Conservation (phyloP, 768 basidiomycete species). For the Leccinum truebloodii region DNA sequence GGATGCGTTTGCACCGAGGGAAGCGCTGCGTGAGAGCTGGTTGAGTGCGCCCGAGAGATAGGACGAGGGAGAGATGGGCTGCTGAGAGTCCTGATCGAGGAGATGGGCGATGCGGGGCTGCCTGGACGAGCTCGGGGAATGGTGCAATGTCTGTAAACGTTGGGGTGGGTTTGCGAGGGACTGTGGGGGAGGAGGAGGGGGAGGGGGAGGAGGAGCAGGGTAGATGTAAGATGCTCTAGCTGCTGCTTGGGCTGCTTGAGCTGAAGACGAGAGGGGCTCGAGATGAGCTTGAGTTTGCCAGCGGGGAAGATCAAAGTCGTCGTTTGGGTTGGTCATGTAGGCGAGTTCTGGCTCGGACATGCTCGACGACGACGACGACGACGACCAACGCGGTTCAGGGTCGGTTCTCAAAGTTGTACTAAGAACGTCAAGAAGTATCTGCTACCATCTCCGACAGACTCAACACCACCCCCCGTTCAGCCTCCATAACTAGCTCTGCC, state of each 20-base stretch:
- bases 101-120: constrained; percentile 68
- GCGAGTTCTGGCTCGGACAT: constrained; percentile 78
- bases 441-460: constrained; percentile 6
- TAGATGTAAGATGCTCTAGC: constrained; percentile 56
- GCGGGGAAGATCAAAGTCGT: constrained; percentile 73
- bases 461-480: constrained; percentile 61
- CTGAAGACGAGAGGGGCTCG: constrained; percentile 55
- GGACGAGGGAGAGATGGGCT: constrained; percentile 42
- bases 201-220: constrained; percentile 39
- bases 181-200: constrained; percentile 39
- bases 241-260: constrained; percentile 55
- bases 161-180: constrained; percentile 38
- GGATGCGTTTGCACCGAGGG: constrained; percentile 51
- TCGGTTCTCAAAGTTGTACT: constrained; percentile 24
- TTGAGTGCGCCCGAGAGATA: constrained; percentile 54
- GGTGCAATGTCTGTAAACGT: constrained; percentile 22
- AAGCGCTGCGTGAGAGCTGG: constrained; percentile 67
- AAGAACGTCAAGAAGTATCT: not conserved
- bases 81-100: constrained; percentile 56
- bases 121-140: constrained; percentile 41
- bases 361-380: constrained; percentile 21
- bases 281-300: constrained; percentile 50
- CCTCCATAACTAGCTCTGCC: constrained; percentile 48
- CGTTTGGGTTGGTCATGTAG: constrained; percentile 77
- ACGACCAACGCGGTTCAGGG: constrained; percentile 27